Evolutionary conservation across 2,329 filamentous ascomycete genomes (phyloP).

Genomic region (Ophiostoma angusticollis): DNA sequence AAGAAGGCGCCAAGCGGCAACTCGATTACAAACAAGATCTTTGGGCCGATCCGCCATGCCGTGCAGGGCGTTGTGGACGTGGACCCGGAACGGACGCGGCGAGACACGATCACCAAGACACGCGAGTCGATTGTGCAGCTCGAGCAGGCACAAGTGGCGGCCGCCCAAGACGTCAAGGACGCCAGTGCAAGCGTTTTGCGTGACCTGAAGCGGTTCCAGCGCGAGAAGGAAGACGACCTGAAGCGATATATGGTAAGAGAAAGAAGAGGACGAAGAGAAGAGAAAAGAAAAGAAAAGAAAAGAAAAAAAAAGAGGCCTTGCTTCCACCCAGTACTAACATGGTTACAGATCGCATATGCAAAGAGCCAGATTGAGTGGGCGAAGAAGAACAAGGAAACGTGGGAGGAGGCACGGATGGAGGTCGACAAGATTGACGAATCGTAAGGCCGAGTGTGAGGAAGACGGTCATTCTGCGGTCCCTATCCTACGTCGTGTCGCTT

Average conservation of each 20-base stretch:
- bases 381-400: constrained; percentile 77
- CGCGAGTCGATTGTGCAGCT: constrained; percentile 74
- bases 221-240: constrained; percentile 89
- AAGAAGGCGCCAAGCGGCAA: constrained; percentile 73
- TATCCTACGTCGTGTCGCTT: neutral
- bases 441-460: constrained; percentile 15
- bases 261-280: too few relatives aligned
- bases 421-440: constrained; percentile 72
- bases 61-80: constrained; percentile 94
- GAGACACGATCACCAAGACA: constrained; percentile 93
- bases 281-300: too few relatives aligned
- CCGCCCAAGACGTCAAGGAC: constrained; percentile 84
- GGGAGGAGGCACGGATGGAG: constrained; percentile 80
- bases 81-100: constrained; percentile 81
- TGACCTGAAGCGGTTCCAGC: constrained; percentile 85
- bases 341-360: constrained; percentile 67
- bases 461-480: neutral
- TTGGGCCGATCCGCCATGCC: constrained; percentile 87
- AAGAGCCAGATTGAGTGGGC: constrained; percentile 92
- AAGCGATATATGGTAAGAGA: constrained; percentile 92
- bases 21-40: constrained; percentile 87
- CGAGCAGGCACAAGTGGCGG: constrained; percentile 79
- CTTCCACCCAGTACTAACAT: constrained; percentile 18
- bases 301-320: too few relatives aligned
- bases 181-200: constrained; percentile 79